Evolutionary conservation across 176 grass and related monocot species (phyloP).

Genomic region (Elaeis guineensis): DNA sequence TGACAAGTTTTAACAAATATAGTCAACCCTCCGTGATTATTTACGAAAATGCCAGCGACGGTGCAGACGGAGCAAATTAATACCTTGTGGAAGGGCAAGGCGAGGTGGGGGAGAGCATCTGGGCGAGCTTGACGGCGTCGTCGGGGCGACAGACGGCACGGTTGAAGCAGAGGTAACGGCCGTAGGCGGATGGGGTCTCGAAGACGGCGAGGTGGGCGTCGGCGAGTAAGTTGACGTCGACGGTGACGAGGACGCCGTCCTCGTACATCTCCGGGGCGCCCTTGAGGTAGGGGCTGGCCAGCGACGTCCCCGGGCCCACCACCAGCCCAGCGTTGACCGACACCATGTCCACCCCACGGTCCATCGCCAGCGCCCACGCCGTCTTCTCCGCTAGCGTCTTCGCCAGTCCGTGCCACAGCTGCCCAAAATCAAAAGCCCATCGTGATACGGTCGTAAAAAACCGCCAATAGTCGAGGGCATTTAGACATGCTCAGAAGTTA

Average conservation of each 20-base stretch:
- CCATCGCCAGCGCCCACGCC: constrained; percentile 96
- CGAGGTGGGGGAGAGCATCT: constrained; percentile 37
- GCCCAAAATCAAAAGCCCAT: not conserved
- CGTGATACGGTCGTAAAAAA: too few relatives aligned
- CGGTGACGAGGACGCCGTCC: constrained; percentile 73
- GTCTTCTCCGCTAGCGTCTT: constrained; percentile 93
- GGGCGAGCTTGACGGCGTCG: constrained; percentile 56
- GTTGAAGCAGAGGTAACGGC: constrained; percentile 88
- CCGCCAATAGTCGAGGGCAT: too few relatives aligned
- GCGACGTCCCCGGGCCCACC: constrained; percentile 27
- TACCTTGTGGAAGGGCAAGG: constrained; percentile 27
- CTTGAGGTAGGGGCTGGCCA: constrained; percentile 54
- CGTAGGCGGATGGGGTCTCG: constrained; percentile 60
- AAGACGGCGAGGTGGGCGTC: constrained; percentile 75
- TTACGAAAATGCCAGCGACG: too few relatives aligned
- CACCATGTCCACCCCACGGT: constrained; percentile 93
- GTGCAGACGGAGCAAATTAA: too few relatives aligned
- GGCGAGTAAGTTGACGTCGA: constrained; percentile 58
- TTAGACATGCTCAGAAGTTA: too few relatives aligned
- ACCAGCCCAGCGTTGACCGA: constrained; percentile 67
- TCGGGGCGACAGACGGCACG: constrained; percentile 52
- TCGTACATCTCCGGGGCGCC: constrained; percentile 76
- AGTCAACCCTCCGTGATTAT: too few relatives aligned
- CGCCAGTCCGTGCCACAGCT: constrained; percentile 88
- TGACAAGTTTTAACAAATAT: too few relatives aligned